These are phyloP conservation scores for Lolium rigidum DNA, from an alignment of 176 grass and related monocot species.

Conservation along the genomic window DNA sequence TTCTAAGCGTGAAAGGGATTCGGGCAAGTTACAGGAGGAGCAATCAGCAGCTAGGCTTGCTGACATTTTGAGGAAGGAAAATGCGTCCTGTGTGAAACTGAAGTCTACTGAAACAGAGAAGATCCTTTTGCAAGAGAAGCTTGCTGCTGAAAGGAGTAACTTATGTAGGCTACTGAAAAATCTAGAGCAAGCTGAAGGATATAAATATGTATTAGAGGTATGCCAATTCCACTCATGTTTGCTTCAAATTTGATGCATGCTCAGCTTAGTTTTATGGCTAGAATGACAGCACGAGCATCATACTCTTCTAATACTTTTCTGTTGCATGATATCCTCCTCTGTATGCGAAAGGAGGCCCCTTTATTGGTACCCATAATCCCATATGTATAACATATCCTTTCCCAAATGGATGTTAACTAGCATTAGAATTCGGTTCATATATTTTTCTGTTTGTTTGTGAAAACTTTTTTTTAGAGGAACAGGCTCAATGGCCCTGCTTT, in stretches of 20 bases:
- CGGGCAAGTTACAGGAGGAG: constrained; percentile 33
- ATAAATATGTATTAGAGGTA: constrained; percentile 24
- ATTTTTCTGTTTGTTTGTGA: constrained; percentile 21
- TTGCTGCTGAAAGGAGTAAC: constrained; percentile 46
- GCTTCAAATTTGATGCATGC: constrained; percentile 20
- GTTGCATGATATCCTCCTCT: not conserved
- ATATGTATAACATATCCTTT: not conserved
- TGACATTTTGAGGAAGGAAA: constrained; percentile 40
- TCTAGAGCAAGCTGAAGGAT: constrained; percentile 36
- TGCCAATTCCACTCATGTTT: not conserved
- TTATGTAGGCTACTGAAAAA: constrained; percentile 37
- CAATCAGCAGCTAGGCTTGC: constrained; percentile 31
- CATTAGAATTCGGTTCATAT: constrained; percentile 18
- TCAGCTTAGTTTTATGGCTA: not conserved
- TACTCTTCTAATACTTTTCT: not conserved
- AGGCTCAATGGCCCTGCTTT: too few relatives aligned
- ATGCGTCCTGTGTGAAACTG: constrained; percentile 1
- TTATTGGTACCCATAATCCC: too few relatives aligned
- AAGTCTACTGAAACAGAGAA: constrained; percentile 47
- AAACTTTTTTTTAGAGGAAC: not conserved
- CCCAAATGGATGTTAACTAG: constrained; percentile 16
- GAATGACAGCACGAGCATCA: constrained; percentile 1
- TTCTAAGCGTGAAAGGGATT: constrained; percentile 37
- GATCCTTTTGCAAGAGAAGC: constrained; percentile 41
- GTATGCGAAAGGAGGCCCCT: not conserved